Evolutionary conservation across 169 alveolate genomes (phyloP).

Genomic region (Cryptosporidium ryanae): DNA sequence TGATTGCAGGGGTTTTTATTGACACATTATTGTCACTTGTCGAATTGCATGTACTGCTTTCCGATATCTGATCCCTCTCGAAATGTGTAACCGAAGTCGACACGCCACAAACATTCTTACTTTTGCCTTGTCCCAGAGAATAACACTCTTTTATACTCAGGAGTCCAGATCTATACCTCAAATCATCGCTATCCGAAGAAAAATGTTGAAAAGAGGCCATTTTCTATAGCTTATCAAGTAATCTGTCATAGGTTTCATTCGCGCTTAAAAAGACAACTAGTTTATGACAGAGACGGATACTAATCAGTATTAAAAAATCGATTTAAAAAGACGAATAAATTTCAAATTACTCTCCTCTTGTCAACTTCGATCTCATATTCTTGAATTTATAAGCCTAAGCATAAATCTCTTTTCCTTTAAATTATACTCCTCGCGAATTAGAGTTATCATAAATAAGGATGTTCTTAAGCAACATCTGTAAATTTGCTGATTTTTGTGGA

Average conservation of each 20-base stretch:
- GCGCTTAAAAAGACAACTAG: too few relatives aligned
- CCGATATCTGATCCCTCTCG: neutral
- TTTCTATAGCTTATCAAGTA: neutral
- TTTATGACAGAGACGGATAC: too few relatives aligned
- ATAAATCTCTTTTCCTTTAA: neutral
- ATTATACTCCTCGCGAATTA: constrained; percentile 16
- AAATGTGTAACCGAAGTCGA: neutral
- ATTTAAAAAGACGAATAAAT: too few relatives aligned
- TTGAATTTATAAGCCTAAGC: too few relatives aligned
- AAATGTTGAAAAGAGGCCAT: constrained; percentile 45
- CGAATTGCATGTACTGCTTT: neutral
- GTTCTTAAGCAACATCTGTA: constrained; percentile 62
- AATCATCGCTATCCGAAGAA: neutral
- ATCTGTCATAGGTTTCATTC: too few relatives aligned
- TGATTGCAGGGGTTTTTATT: constrained; percentile 48
- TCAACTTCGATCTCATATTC: too few relatives aligned
- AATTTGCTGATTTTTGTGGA: constrained; percentile 53
- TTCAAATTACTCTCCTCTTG: too few relatives aligned
- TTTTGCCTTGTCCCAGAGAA: neutral
- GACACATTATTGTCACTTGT: neutral
- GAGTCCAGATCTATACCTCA: constrained; percentile 36
- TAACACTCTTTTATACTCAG: constrained; percentile 11
- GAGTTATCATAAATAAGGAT: constrained; percentile 56
- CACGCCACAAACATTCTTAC: neutral
- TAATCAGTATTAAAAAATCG: too few relatives aligned